A percentile compares a stretch with the other conserved stretches of the same genome.
Evolutionary conservation across 805 yeast genomes (phyloP).

Genomic region (Metschnikowia lachancei): DNA sequence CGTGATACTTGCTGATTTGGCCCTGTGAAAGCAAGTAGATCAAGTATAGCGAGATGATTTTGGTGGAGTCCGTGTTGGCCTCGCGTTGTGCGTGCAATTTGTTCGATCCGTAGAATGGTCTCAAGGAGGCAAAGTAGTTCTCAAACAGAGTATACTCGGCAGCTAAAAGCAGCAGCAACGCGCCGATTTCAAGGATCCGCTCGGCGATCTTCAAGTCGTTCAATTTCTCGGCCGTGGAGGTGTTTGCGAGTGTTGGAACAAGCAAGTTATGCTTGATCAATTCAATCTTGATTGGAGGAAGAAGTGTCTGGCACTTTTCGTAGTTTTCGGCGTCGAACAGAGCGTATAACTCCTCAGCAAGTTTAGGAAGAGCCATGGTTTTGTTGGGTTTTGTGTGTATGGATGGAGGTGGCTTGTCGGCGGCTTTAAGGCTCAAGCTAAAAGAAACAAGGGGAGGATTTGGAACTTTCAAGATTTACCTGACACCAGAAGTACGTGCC

Average conservation of each 20-base stretch:
- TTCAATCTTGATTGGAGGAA: slow-evolving; percentile 74
- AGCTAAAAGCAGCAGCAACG: slow-evolving; percentile 68
- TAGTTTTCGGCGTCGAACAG: slow-evolving; percentile 64
- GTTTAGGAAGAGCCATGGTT: slow-evolving; percentile 58
- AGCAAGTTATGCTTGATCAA: slow-evolving; percentile 74
- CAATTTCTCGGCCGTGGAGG: slow-evolving; percentile 41
- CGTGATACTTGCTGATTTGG: slow-evolving; percentile 83
- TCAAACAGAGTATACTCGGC: slow-evolving; percentile 64
- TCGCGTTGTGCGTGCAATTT: slow-evolving; percentile 39
- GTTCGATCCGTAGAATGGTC: slow-evolving; percentile 64
- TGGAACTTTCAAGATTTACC: neutral
- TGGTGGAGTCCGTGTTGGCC: slow-evolving; percentile 43
- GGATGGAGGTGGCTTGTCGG: neutral
- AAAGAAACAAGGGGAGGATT: neutral
- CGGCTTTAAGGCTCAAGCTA: neutral
- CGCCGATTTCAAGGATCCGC: slow-evolving; percentile 84
- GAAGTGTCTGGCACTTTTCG: slow-evolving; percentile 53
- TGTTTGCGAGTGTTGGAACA: slow-evolving; percentile 51
- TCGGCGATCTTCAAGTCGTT: slow-evolving; percentile 77
- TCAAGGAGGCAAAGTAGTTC: slow-evolving; percentile 68
- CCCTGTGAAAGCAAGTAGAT: slow-evolving; percentile 77
- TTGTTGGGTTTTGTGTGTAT: neutral
- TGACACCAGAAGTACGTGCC: too few species aligned
- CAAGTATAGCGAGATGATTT: slow-evolving; percentile 73
- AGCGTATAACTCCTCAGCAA: slow-evolving; percentile 65